Evolutionary conservation across 2,329 filamentous ascomycete species (phyloP).

Genomic region (Cercospora zeae-maydis): DNA sequence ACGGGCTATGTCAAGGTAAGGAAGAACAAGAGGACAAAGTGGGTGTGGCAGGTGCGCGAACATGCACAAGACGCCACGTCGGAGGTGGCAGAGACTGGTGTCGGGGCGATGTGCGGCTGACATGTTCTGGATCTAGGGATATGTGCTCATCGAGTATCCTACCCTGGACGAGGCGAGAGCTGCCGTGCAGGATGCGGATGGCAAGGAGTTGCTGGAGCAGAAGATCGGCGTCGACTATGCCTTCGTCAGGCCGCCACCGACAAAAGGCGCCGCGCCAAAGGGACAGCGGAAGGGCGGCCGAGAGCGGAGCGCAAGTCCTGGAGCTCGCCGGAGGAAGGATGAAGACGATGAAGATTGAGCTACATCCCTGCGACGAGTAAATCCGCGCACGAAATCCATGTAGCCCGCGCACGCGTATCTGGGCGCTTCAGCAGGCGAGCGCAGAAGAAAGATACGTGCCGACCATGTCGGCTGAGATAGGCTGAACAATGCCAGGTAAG

Average conservation of each 20-base stretch:
- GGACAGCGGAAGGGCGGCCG: constrained; percentile 35
- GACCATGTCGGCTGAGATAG: constrained; percentile 5
- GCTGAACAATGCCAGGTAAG: constrained; percentile 1
- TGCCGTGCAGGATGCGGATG: constrained; percentile 77
- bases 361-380: not conserved
- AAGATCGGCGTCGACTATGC: constrained; percentile 79
- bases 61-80: not conserved
- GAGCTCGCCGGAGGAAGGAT: constrained; percentile 31
- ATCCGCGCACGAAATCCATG: not conserved
- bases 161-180: constrained; percentile 74
- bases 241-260: constrained; percentile 74
- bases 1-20: constrained; percentile 81
- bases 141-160: constrained; percentile 79
- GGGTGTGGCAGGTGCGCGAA: constrained; percentile 1
- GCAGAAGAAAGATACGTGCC: constrained; percentile 2
- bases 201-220: constrained; percentile 75
- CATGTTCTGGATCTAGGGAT: constrained; percentile 57
- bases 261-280: constrained; percentile 42
- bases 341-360: constrained; percentile 27
- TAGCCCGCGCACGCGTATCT: not conserved
- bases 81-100: not conserved
- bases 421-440: not conserved
- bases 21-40: not conserved
- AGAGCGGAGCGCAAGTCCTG: constrained; percentile 45
- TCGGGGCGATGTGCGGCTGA: constrained; percentile 5